phyloP scores from a whole-genome alignment of 805 yeast genomes.

The Barnettozyma sucrosica region DNA sequence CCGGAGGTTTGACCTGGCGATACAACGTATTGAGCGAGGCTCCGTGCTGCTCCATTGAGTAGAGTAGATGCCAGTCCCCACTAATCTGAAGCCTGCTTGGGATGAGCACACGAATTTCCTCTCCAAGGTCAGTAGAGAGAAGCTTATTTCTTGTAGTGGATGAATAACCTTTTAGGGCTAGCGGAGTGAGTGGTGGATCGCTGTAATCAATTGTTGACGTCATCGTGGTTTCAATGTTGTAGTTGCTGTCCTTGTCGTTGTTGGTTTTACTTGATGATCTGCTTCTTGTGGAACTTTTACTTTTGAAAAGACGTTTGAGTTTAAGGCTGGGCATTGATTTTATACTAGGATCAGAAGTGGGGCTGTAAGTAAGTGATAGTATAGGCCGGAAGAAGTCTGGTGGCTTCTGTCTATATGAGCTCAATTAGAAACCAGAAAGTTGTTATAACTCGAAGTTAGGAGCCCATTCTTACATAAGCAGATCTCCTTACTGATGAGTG shows the following conservation, averaged over 20 bases:
- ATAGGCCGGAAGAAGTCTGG: neutral
- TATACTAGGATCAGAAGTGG: too few relatives aligned
- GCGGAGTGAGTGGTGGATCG: conserved; percentile 44
- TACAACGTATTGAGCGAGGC: conserved; percentile 80
- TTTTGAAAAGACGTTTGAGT: neutral
- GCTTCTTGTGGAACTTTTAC: neutral
- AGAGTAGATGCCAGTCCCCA: conserved; percentile 70
- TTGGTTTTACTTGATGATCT: neutral
- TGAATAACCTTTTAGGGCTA: conserved; percentile 56
- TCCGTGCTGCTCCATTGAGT: conserved; percentile 91
- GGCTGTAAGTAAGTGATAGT: neutral
- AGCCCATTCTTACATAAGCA: too few relatives aligned
- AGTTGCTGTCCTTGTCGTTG: neutral
- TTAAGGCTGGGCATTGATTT: neutral
- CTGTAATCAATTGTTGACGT: neutral
- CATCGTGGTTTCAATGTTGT: neutral
- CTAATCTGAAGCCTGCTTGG: conserved; percentile 77
- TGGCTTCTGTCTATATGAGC: neutral
- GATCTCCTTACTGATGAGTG: neutral
- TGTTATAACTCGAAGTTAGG: too few relatives aligned
- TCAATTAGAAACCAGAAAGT: neutral
- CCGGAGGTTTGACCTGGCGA: conserved; percentile 41
- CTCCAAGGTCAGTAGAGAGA: conserved; percentile 59
- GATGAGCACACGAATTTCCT: conserved; percentile 62
- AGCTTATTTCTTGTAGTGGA: conserved; percentile 52